Percentiles rank a stretch among this genome's conserved stretches.
phyloP scores from a whole-genome alignment of 2,329 filamentous ascomycete genomes.

The Xylaria sp. region DNA sequence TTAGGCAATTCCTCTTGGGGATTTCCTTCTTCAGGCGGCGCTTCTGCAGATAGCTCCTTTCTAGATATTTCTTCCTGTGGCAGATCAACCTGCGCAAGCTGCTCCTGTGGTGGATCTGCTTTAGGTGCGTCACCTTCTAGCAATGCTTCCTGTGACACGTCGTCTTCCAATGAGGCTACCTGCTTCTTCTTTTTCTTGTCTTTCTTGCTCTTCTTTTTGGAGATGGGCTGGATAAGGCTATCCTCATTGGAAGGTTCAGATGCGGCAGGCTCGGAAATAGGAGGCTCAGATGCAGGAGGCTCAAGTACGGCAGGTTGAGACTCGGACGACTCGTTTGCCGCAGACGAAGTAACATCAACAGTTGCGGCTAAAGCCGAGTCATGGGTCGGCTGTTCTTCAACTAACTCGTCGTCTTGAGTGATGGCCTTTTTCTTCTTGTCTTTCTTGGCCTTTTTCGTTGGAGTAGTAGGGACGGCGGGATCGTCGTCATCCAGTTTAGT shows the following conservation, averaged over 20 bases:
- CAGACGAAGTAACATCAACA: not conserved
- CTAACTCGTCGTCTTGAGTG: not conserved
- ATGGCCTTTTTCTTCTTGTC: slow-evolving; percentile 24
- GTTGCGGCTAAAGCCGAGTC: not conserved
- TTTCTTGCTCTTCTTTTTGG: slow-evolving; percentile 50
- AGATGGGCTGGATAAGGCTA: slow-evolving; percentile 21
- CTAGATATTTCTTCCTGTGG: not conserved
- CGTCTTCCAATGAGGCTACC: slow-evolving; percentile 19
- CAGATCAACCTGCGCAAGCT: not conserved
- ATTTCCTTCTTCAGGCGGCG: not conserved
- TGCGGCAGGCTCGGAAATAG: not conserved
- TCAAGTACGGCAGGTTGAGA: slow-evolving; percentile 6
- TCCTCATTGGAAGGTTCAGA: slow-evolving; percentile 23
- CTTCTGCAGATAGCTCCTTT: not conserved
- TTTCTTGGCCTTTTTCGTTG: slow-evolving; percentile 42
- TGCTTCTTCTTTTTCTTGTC: slow-evolving; percentile 42
- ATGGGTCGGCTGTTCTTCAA: not conserved
- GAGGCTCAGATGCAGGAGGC: not conserved
- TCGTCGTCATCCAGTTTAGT: not conserved
- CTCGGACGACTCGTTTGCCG: not conserved
- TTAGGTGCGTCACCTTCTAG: not conserved
- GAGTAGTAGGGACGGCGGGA: slow-evolving; percentile 7
- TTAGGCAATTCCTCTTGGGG: not conserved
- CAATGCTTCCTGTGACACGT: slow-evolving; percentile 11
- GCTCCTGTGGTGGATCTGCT: not conserved